A percentile compares a stretch with the other conserved stretches of the same genome.
Conservation (phyloP, 768 basidiomycete species). For the Lactarius hengduanensis region DNA sequence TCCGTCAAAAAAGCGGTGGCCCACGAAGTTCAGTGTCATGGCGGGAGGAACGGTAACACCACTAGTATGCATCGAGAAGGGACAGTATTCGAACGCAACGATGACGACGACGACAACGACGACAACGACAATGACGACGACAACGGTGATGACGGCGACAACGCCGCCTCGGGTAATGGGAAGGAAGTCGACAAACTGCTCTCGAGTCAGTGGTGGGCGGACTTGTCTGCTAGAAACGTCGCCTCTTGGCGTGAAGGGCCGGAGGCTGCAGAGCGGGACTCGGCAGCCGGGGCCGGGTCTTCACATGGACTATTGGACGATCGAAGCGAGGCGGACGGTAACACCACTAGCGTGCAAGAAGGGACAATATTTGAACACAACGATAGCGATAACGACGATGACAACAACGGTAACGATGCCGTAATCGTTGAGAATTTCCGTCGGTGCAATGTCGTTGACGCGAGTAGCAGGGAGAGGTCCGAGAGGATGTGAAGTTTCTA, state of each 20-base stretch:
- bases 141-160: no score
- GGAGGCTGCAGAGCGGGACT: constrained; percentile 24
- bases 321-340: constrained; percentile 15
- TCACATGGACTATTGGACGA: constrained; percentile 15
- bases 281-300: constrained; percentile 18
- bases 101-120: constrained; percentile 21
- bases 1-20: constrained; percentile 34
- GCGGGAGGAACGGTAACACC: constrained; percentile 13
- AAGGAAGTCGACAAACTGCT: not conserved
- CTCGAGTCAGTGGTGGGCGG: constrained; percentile 17
- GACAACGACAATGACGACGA: no score
- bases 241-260: constrained; percentile 17
- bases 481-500: constrained; percentile 53
- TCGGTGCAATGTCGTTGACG: constrained; percentile 39
- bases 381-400: no score
- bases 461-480: constrained; percentile 40
- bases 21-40: constrained; percentile 33
- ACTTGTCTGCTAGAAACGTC: constrained; percentile 20
- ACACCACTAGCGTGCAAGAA: constrained; percentile 19
- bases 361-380: not conserved
- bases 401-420: constrained; percentile 21
- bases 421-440: constrained; percentile 44
- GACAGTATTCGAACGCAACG: not conserved
- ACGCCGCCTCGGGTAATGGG: not conserved
- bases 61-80: constrained; percentile 22